Base-by-base conservation (phyloP, 805 yeast species). In the Yarrowia alimentaria region DNA sequence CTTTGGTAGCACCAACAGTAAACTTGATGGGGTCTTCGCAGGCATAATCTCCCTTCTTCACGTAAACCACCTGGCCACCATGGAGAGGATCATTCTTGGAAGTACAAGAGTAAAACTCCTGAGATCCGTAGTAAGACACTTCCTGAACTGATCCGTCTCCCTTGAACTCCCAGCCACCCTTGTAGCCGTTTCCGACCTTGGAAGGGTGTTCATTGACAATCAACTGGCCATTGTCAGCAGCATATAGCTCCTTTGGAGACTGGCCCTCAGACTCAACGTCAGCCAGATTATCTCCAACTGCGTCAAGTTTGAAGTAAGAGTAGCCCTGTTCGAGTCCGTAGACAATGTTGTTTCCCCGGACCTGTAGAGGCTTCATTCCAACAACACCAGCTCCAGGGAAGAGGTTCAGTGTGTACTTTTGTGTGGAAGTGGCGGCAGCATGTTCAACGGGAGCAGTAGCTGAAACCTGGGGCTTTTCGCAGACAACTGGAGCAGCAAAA, bases 31-130 rank as follows among this genome's bases (percentile, higher is more conserved):
- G 42, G 12, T 35, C 29, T 4, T 22, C 42, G 6, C 42, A 35
- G 4, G n/a, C 4, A 29, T 35, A 35, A n/a, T 22, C 17, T 6
- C 16, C 42, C 12, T 14, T 16, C 6, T 20, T 20, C 6, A 35
- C 10, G 14, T 35, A 35, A 1, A 35, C 42, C 29, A 22, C 42
- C 29, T 35, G 42, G 29, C 42, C 42, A 7, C 29, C 42, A 12
- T 11, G 4, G 4, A 16, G 20, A 16, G 40, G 19, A 3, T 28
- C 40, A 2, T 34, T 19, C 2, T 34, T 10, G 6, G 42, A 35
- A 4, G 42, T 22, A 29, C 42, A 35, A 3, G 42, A 35, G 42
- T 35, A 35, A 7, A 35, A 35, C 29, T 35, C 42, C 29, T 35
- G 21, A 22, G 42, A 35, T 11, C 42, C 42, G 28, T 22, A 22